Conservation (phyloP, 1,284 basidiomycete genomes). For the Rhodotorula sp. region DNA sequence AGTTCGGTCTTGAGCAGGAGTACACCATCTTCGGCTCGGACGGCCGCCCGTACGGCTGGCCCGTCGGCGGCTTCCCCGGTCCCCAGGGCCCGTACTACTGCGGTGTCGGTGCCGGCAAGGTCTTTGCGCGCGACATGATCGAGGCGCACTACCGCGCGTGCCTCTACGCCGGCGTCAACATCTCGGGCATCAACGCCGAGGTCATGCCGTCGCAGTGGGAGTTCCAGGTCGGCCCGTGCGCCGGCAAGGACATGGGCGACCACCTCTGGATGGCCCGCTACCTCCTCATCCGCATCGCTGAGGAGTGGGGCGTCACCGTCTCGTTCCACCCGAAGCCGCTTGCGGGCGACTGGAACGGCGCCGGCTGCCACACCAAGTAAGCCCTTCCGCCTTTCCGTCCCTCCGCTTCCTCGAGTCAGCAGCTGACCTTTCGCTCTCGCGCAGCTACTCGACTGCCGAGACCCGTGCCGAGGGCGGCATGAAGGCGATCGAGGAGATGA, state of each 20-base stretch:
- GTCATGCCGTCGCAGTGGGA: constrained; percentile 97
- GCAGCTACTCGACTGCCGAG: constrained; percentile 86
- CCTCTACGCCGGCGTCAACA: constrained; percentile 95
- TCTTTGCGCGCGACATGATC: constrained; percentile 97
- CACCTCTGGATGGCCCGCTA: constrained; percentile 92
- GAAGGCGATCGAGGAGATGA: constrained; percentile 89
- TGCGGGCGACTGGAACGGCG: constrained; percentile 98
- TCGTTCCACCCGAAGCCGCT: constrained; percentile 99
- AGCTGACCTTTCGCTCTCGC: constrained; percentile 53
- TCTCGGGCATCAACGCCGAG: constrained; percentile 99
- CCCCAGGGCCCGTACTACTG: constrained; percentile 99
- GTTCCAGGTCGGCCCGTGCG: constrained; percentile 98
- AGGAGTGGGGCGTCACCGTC: constrained; percentile 96
- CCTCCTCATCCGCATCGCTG: constrained; percentile 86
- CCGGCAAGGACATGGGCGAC: constrained; percentile 97
- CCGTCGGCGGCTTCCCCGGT: constrained; percentile 90
- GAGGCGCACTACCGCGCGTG: constrained; percentile 98
- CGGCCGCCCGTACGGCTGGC: constrained; percentile 91
- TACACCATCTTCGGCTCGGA: constrained; percentile 97
- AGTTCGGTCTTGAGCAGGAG: constrained; percentile 80
- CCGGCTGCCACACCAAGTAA: constrained; percentile 68
- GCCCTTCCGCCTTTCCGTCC: constrained; percentile 19
- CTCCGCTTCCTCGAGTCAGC: constrained; percentile 21
- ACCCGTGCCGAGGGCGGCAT: constrained; percentile 94
- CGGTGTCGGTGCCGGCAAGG: constrained; percentile 96